Evolutionary conservation across 352 stramenopile species (phyloP).

Genomic region (Nothophytophthora sp.): DNA sequence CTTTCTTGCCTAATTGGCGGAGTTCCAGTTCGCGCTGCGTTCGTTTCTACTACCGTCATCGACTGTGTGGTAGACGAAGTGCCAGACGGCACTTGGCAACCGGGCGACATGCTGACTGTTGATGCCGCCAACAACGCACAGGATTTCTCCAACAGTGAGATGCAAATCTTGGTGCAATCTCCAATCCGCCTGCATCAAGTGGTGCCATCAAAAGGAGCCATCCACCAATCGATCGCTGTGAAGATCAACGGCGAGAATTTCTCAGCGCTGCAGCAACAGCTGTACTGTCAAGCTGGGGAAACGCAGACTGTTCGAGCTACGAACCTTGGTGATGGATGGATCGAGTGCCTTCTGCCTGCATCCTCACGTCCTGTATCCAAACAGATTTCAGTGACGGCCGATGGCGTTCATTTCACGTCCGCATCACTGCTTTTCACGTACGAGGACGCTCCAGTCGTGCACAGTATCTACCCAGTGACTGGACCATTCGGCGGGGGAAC

Average conservation of each 20-base stretch:
- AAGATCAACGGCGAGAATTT: slow-evolving; percentile 29
- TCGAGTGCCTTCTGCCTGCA: slow-evolving; percentile 39
- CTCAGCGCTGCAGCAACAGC: slow-evolving; percentile 17
- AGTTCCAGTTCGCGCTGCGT: slow-evolving; percentile 17
- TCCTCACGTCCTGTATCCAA: slow-evolving; percentile 1
- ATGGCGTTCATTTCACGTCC: slow-evolving; percentile 30
- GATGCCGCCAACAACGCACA: slow-evolving; percentile 93
- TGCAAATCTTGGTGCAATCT: slow-evolving; percentile 56
- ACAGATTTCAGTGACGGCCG: slow-evolving; percentile 24
- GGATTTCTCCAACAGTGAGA: slow-evolving; percentile 88
- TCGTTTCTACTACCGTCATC: slow-evolving; percentile 24
- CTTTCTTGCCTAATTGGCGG: slow-evolving; percentile 38
- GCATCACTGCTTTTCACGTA: slow-evolving; percentile 33
- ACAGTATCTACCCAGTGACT: slow-evolving; percentile 39
- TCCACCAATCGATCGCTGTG: slow-evolving; percentile 16
- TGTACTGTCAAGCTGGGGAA: slow-evolving; percentile 50
- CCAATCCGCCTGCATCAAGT: slow-evolving; percentile 20
- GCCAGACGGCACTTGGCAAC: slow-evolving; percentile 1
- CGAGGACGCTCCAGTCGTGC: slow-evolving; percentile 39
- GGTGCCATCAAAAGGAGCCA: slow-evolving; percentile 16
- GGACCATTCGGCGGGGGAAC: slow-evolving; percentile 51
- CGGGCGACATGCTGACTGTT: slow-evolving; percentile 32
- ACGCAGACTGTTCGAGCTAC: slow-evolving; percentile 16
- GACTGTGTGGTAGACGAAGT: slow-evolving; percentile 28
- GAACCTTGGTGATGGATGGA: slow-evolving; percentile 28